Base-by-base conservation (phyloP, 805 yeast genomes). In the Wickerhamomyces rabaulensis region DNA sequence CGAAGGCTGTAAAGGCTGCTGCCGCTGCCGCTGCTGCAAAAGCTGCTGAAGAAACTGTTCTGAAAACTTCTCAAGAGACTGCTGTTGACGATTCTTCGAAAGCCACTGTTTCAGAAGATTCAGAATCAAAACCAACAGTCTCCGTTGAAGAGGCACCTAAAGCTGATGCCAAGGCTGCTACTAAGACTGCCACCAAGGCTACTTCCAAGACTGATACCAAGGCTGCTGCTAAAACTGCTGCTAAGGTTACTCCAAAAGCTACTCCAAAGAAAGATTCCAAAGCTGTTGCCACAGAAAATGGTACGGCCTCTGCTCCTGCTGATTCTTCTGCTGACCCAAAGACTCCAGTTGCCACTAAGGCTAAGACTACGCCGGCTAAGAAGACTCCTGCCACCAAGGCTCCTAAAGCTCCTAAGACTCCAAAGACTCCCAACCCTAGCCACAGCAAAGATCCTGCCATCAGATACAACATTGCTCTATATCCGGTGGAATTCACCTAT, bases 401-500 rank as follows among this genome's bases (percentile, higher is more conserved):
- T 31, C 13, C 23, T 6, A 22, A 22, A 5, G 23, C 8, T 22
- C 27, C 27, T 3, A 25, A 25, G 27, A 25, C 27, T 25, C 27
- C 27, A 25, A 25, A 27, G 23, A 10, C 23, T 16, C 33, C 33
- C 17, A 17, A 23, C 22, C n/a, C 35, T 9, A 16, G 35, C 4
- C n/a, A n/a, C 17, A 39, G 35, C 9, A n/a, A 25, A 9, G n/a
- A 42, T 9, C 38, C 40, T 20, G 15, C 17, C 7, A 38, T 21
- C 17, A 41, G 42, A 33, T 23, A 39, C 23, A 23, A 46, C 19
- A 20, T 41, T 16, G 22, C 26, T 6, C 17, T 29, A 3, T 9
- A 37, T 8, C 41, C 42, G 23, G 16, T 35, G n/a, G 46, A 42
- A n/a, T 27, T 50, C 12, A 19, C 40, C 9, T 38, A 29, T n/a